These are phyloP conservation scores for Oryza officinalis DNA, from an alignment of 176 grass and related monocot species.

Conservation along the genomic window DNA sequence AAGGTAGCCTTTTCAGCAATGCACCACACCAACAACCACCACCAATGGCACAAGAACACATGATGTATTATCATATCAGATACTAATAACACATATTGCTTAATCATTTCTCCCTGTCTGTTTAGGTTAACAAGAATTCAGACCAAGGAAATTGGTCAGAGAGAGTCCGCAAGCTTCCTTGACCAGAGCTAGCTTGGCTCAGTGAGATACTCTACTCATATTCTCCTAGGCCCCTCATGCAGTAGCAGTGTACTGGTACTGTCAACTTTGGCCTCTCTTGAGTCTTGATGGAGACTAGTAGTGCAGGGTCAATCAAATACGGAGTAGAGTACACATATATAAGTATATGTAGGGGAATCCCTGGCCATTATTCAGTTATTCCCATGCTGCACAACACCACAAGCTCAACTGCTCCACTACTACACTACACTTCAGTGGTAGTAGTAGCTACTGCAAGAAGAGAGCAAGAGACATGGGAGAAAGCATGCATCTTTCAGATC, in stretches of 20 bases:
- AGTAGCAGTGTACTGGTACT: conserved; percentile 37
- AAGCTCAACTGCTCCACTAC: neutral
- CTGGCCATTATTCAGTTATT: neutral
- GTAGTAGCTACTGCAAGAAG: neutral
- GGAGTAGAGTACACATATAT: neutral
- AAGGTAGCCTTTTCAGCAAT: conserved; percentile 7
- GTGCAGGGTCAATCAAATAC: conserved; percentile 42
- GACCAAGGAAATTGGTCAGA: neutral
- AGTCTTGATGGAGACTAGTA: conserved; percentile 39
- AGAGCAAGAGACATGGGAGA: neutral
- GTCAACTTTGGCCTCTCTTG: conserved; percentile 40
- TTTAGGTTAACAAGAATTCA: neutral
- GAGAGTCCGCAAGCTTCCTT: conserved; percentile 13
- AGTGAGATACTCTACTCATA: conserved; percentile 23
- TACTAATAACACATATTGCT: neutral
- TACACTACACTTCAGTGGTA: neutral
- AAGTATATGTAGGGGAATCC: neutral
- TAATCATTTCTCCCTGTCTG: neutral
- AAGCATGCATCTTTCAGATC: conserved; percentile 29
- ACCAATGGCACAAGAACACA: conserved; percentile 8
- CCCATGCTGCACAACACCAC: neutral
- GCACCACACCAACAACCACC: conserved; percentile 9
- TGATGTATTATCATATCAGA: neutral
- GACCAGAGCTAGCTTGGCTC: conserved; percentile 14
- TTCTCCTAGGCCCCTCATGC: conserved; percentile 40